Evolutionary conservation across 345 rosid species (phyloP), one percentile per base, ranked within the genome.

Genomic region (Brassica carinata): DNA sequence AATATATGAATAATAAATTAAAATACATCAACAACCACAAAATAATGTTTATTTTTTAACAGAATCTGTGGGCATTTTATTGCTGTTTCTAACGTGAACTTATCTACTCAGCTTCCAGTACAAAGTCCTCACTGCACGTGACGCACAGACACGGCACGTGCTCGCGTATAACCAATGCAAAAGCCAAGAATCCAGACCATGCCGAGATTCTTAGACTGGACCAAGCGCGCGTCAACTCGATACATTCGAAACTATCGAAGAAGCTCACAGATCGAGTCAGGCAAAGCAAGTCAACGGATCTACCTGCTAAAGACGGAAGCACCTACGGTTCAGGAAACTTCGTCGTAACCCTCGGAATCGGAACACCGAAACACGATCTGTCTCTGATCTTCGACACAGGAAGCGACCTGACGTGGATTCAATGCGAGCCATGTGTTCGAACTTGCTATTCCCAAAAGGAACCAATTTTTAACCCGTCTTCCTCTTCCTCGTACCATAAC

Each of bases 81-180:
- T 40, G n/a, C 8, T 23, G 51, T 64, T 51, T 9, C 82, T 67
- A 45, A 79, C 82, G 64, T 73, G 36, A 73, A 40, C 13, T 55
- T 7, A 19, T 59, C 17, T 43, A 76, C 64, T 69, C 87, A 82
- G 90, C 64, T 7, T 59, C 77, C 5, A 82, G 71, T 10, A 69
- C 81, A 14, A 83, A 82, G 61, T 83, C 96, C 9, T 83, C 90
- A 1, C 85, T 94, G 64, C 81, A 62, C 38, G 91, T 94, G 66
- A 81, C 84, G 51, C 92, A 94, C 84, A 87, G 83, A 77, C 86
- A 90, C 40, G 98, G 98, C 1, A 86, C 98, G 65, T 94, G 98
- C 82, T 75, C 85, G 8, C 45, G 70, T 7, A 79, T 78, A 51
- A 19, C 65, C 34, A 11, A 73, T 58, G 19, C 14, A 75, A 23